phyloP scores from a whole-genome alignment of 2,329 filamentous ascomycete genomes.

The Botrytis aclada region DNA sequence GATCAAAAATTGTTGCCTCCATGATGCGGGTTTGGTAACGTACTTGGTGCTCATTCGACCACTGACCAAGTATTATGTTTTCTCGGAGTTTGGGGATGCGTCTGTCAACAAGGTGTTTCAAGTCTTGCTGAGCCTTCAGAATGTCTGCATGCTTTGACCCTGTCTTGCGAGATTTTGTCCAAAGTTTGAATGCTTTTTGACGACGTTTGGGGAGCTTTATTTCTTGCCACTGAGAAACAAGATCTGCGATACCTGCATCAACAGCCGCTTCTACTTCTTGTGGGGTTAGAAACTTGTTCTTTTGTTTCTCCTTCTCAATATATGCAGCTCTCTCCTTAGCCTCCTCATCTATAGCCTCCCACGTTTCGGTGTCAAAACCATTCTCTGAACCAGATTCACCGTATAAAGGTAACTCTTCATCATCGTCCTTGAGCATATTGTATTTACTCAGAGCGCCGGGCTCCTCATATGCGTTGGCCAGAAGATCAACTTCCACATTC shows the following conservation, averaged over 20 bases:
- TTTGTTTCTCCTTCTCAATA: constrained; percentile 33
- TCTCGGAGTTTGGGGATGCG: constrained; percentile 56
- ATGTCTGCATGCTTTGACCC: constrained; percentile 44
- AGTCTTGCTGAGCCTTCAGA: constrained; percentile 42
- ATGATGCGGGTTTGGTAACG: constrained; percentile 55
- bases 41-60: constrained; percentile 52
- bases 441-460: constrained; percentile 42
- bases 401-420: constrained; percentile 48
- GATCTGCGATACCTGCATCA: constrained; percentile 49
- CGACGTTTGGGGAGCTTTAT: constrained; percentile 54
- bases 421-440: constrained; percentile 40
- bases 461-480: constrained; percentile 26
- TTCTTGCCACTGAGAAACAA: constrained; percentile 56
- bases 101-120: constrained; percentile 42
- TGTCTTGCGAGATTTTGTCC: constrained; percentile 52
- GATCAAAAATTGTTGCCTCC: constrained; percentile 62
- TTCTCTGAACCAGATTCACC: constrained; percentile 54
- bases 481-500: not conserved
- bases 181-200: constrained; percentile 57
- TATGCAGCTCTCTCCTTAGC: constrained; percentile 33
- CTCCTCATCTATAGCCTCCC: constrained; percentile 53
- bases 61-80: constrained; percentile 52
- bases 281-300: constrained; percentile 39
- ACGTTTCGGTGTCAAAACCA: constrained; percentile 57
- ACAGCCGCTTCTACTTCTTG: constrained; percentile 53